Conservation (phyloP, 495 filamentous ascomycete species). For the Xylaria cubensis region DNA sequence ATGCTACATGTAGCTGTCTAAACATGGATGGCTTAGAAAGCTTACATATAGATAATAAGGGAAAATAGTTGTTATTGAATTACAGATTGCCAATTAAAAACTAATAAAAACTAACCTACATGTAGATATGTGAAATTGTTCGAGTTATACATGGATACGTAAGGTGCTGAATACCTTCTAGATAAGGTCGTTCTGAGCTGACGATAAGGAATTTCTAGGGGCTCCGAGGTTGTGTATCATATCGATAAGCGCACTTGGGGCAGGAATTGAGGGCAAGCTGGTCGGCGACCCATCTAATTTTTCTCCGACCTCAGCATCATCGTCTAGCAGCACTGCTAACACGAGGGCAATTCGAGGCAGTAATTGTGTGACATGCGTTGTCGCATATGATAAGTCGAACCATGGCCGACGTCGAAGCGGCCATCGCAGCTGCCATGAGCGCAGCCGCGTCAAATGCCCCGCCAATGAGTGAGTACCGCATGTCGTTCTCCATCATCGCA, state of each 20-base stretch:
- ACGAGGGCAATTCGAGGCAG: background rate
- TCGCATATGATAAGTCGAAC: conserved; percentile 30
- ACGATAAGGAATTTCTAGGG: conserved; percentile 10
- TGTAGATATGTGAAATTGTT: too few species aligned
- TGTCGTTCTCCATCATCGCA: background rate
- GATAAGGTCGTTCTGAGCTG: conserved; percentile 12
- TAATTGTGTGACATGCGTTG: conserved; percentile 20
- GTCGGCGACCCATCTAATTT: conserved; percentile 49
- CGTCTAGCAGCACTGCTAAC: conserved; percentile 16
- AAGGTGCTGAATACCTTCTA: too few species aligned
- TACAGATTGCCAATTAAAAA: too few species aligned
- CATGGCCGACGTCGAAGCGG: conserved; percentile 44
- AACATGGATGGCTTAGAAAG: too few species aligned
- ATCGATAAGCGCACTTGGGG: conserved; percentile 43
- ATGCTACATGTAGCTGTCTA: background rate
- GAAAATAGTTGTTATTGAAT: too few species aligned
- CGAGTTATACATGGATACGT: too few species aligned
- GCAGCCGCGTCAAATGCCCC: conserved; percentile 32
- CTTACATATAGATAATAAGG: too few species aligned
- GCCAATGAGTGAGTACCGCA: conserved; percentile 36
- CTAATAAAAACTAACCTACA: too few species aligned
- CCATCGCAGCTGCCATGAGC: conserved; percentile 41
- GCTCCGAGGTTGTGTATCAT: conserved; percentile 49
- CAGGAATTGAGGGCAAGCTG: conserved; percentile 54
- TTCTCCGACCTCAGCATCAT: conserved; percentile 44